Percentiles rank a stretch among this genome's conserved stretches.
Conservation (phyloP, 305 asterid genomes). For the Solanum chacoense region DNA sequence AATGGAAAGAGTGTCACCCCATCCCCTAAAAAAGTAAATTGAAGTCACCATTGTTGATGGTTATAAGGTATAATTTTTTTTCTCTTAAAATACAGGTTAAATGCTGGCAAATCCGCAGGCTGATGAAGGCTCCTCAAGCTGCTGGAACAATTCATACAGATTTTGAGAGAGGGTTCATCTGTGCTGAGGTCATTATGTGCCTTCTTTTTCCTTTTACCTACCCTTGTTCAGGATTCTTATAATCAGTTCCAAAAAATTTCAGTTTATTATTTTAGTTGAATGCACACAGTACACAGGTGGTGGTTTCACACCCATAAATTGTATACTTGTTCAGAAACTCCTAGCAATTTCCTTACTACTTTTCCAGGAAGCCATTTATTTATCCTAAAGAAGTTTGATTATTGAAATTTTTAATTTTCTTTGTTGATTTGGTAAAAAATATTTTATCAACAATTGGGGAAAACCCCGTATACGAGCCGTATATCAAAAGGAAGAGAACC, state of each 20-base stretch:
- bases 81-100: constrained; percentile 49
- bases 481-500: not conserved
- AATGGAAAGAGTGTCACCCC: not conserved
- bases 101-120: constrained; percentile 98
- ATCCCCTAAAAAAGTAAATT: not conserved
- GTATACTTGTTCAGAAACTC: not conserved
- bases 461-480: not conserved
- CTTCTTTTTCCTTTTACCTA: not conserved
- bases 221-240: not conserved
- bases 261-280: not conserved
- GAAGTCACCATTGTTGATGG: not conserved
- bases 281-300: not conserved
- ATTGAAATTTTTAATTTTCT: not conserved
- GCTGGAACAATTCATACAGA: constrained; percentile 98
- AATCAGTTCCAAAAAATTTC: not conserved
- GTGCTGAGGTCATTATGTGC: constrained; percentile 73
- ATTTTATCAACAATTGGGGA: not conserved
- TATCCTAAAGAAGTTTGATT: not conserved
- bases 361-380: not conserved
- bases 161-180: constrained; percentile 91
- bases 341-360: not conserved
- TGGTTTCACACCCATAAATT: not conserved
- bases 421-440: not conserved
- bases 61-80: not conserved
- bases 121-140: constrained; percentile 92